These are phyloP conservation scores for Radiomyces spectabilis DNA, from an alignment of 192 early-diverging fungal species.

Conservation along the genomic window DNA sequence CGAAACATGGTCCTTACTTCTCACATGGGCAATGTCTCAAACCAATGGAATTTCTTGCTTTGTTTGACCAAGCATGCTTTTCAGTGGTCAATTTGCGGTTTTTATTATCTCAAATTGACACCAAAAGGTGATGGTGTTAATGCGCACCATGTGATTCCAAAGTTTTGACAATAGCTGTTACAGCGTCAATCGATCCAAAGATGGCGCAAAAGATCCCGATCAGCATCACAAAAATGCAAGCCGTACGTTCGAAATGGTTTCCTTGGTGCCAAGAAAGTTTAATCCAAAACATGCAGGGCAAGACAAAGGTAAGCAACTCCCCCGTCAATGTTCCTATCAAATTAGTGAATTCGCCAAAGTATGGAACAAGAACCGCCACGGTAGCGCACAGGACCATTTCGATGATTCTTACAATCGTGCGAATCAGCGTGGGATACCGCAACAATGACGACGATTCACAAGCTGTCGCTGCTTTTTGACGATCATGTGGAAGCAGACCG, in stretches of 20 bases:
- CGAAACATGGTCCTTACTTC: too few relatives aligned
- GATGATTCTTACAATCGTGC: slow-evolving; percentile 40
- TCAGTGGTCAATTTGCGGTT: too few relatives aligned
- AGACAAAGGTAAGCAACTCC: slow-evolving; percentile 64
- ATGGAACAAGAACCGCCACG: slow-evolving; percentile 61
- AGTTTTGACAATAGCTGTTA: too few relatives aligned
- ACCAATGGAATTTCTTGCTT: too few relatives aligned
- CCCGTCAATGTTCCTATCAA: slow-evolving; percentile 68
- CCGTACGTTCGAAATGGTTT: slow-evolving; percentile 26
- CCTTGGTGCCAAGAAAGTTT: slow-evolving; percentile 46
- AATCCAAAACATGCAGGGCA: slow-evolving; percentile 72
- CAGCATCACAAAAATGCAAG: slow-evolving; percentile 41
- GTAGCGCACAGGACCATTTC: slow-evolving; percentile 44
- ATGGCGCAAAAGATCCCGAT: slow-evolving; percentile 51
- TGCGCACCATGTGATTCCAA: too few relatives aligned
- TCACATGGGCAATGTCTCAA: too few relatives aligned
- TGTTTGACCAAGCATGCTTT: too few relatives aligned
- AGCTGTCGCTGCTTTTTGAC: slow-evolving; percentile 38
- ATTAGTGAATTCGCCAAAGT: slow-evolving; percentile 69
- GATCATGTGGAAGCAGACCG: background rate
- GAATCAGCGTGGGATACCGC: slow-evolving; percentile 30
- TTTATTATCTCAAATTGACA: too few relatives aligned
- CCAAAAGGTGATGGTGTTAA: too few relatives aligned
- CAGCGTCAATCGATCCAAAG: slow-evolving; percentile 57
- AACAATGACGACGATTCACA: slow-evolving; percentile 21